These are phyloP conservation scores for Hortiboletus campestris DNA, from an alignment of 768 basidiomycete species.

Conservation along the genomic window DNA sequence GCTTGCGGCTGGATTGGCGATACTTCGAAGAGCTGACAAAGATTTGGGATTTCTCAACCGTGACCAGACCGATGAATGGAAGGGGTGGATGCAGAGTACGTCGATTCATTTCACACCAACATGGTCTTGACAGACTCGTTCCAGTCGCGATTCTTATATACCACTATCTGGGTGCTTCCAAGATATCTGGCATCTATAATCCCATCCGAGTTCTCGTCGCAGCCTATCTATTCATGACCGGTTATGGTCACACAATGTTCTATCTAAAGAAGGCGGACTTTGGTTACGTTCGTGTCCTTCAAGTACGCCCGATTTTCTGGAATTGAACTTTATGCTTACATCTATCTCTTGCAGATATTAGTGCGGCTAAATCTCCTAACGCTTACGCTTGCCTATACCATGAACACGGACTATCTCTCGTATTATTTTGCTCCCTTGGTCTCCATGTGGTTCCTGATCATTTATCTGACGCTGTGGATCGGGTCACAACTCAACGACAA, in stretches of 20 bases:
- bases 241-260: conserved; percentile 86
- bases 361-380: conserved; percentile 84
- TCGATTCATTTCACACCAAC: conserved; percentile 1
- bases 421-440: conserved; percentile 92
- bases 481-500: conserved; percentile 75
- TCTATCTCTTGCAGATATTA: conserved; percentile 48
- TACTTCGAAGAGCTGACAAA: conserved; percentile 69
- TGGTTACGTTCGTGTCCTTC: conserved; percentile 71
- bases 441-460: conserved; percentile 85
- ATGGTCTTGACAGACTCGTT: neutral
- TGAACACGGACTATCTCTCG: conserved; percentile 89
- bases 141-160: conserved; percentile 88
- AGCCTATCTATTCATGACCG: conserved; percentile 89
- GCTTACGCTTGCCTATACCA: conserved; percentile 77
- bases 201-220: conserved; percentile 86
- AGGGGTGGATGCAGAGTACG: conserved; percentile 97
- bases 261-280: conserved; percentile 91
- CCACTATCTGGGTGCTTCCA: conserved; percentile 88
- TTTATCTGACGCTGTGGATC: conserved; percentile 74
- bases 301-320: conserved; percentile 40
- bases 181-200: conserved; percentile 91
- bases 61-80: conserved; percentile 96
- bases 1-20: conserved; percentile 58
- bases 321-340: neutral
- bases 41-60: conserved; percentile 88